These are phyloP conservation scores for Coprinopsis cinerea DNA, from an alignment of 768 basidiomycete species.

Conservation along the genomic window DNA sequence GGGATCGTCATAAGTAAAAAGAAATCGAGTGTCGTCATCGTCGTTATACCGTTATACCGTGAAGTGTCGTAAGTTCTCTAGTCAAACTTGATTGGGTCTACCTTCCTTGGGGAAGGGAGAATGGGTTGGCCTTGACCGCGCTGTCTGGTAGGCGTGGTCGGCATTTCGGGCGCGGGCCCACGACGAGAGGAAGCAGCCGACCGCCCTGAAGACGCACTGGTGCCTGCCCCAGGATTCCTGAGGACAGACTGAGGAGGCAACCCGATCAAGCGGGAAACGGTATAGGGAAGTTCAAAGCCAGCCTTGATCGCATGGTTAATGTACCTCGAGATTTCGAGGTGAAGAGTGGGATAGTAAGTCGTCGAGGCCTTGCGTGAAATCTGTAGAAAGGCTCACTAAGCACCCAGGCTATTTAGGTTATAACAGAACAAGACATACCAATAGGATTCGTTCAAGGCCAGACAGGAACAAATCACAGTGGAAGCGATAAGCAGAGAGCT, in stretches of 20 bases:
- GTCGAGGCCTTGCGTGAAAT: constrained; percentile 93
- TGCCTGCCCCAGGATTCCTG: constrained; percentile 28
- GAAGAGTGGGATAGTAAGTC: constrained; percentile 89
- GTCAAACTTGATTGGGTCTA: constrained; percentile 25
- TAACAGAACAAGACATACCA: constrained; percentile 45
- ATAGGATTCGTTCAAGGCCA: constrained; percentile 84
- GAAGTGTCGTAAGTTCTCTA: constrained; percentile 5
- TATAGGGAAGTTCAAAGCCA: constrained; percentile 76
- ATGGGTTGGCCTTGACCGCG: constrained; percentile 19
- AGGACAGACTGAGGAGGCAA: constrained; percentile 62
- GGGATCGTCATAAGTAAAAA: neutral
- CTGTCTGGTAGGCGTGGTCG: constrained; percentile 22
- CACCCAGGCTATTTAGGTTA: neutral
- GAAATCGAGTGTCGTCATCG: neutral
- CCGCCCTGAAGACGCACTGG: neutral
- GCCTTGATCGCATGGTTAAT: constrained; percentile 59
- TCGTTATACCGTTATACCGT: neutral
- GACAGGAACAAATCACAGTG: constrained; percentile 86
- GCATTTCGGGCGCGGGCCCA: constrained; percentile 10
- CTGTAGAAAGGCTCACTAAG: constrained; percentile 31
- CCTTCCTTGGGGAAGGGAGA: constrained; percentile 33
- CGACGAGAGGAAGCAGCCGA: constrained; percentile 23
- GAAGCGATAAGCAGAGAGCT: constrained; percentile 74
- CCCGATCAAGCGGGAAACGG: constrained; percentile 73
- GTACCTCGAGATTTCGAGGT: constrained; percentile 91